Conservation (phyloP, 108 stramenopile genomes). For the Pseudonitzschia delicatissima region DNA sequence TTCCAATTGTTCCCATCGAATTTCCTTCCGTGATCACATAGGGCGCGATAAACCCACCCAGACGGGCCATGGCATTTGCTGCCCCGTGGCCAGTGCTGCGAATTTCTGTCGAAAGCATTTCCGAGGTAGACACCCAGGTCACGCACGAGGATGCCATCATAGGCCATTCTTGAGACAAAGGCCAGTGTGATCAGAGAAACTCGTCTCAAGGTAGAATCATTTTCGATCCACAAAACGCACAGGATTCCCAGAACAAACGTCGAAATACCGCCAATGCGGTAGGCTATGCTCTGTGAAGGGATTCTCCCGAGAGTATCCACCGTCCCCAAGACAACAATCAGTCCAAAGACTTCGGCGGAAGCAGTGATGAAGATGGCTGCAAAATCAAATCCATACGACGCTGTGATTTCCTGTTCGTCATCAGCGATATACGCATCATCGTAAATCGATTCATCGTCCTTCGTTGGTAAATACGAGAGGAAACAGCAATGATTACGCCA, state of each 20-base stretch:
- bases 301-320: constrained; percentile 55
- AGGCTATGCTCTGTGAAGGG: constrained; percentile 33
- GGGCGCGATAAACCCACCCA: constrained; percentile 46
- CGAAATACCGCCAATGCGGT: constrained; percentile 40
- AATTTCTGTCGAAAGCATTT: constrained; percentile 60
- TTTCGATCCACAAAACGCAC: too few relatives aligned
- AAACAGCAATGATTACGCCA: constrained; percentile 34
- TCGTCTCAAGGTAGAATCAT: background rate
- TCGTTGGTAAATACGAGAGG: constrained; percentile 33
- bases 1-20: background rate
- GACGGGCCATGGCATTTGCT: constrained; percentile 63
- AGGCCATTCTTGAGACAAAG: constrained; percentile 42
- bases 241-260: constrained; percentile 25
- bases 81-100: constrained; percentile 64
- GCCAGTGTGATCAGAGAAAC: constrained; percentile 13
- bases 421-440: background rate
- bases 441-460: background rate
- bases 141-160: constrained; percentile 36
- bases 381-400: constrained; percentile 49
- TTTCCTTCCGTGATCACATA: constrained; percentile 16
- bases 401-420: constrained; percentile 17
- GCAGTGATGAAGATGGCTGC: constrained; percentile 48
- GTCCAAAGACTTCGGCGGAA: constrained; percentile 47
- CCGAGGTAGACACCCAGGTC: constrained; percentile 46
- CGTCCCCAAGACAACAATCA: constrained; percentile 33